phyloP scores from a whole-genome alignment of 1,139 yeast genomes.

The Taphrina communis region DNA sequence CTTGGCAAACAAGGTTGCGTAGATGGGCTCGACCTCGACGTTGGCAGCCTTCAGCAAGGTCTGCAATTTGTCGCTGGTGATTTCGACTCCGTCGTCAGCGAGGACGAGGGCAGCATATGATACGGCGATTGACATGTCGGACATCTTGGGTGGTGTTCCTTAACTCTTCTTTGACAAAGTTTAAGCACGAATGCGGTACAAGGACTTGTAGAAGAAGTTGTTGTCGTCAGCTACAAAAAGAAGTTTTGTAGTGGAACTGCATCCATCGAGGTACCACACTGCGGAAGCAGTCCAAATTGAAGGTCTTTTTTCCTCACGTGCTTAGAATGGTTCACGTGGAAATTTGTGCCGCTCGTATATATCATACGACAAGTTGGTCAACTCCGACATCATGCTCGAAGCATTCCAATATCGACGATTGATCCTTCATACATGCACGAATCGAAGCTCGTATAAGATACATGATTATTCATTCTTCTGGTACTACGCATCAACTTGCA shows the following conservation, averaged over 20 bases:
- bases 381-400: no score
- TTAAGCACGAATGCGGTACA: conserved; percentile 28
- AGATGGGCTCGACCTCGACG: conserved; percentile 75
- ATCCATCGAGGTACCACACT: conserved; percentile 8
- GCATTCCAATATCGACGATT: no score
- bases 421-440: no score
- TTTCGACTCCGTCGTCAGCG: conserved; percentile 43
- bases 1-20: conserved; percentile 94
- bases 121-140: conserved; percentile 39
- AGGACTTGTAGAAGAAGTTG: conserved; percentile 15
- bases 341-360: background rate
- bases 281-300: conserved; percentile 11
- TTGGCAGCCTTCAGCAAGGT: conserved; percentile 89
- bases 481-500: background rate
- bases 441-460: no score
- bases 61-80: conserved; percentile 76
- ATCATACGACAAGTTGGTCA: background rate
- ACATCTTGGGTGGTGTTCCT: conserved; percentile 26
- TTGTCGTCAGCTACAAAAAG: background rate
- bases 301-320: conserved; percentile 4
- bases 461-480: background rate
- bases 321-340: background rate
- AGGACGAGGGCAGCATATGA: conserved; percentile 43
- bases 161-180: conserved; percentile 25
- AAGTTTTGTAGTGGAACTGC: conserved; percentile 5